Evolutionary conservation across 1,139 yeast species (phyloP), one percentile per base, ranked within the genome.

Genomic region (Pichia sp.): DNA sequence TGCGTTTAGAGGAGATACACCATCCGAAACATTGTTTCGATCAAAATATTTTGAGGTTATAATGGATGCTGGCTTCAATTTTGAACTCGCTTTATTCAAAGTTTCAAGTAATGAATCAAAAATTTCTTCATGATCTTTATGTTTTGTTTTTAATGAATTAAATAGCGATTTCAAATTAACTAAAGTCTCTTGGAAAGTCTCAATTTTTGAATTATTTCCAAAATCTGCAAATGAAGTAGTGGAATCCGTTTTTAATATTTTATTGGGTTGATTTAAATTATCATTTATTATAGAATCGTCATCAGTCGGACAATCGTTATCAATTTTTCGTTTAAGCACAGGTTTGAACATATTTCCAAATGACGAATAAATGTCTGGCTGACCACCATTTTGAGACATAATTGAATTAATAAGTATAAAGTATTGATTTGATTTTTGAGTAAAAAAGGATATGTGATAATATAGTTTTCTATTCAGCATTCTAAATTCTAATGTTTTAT

Each of bases 91-190:
- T 18, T 7, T 27, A 34, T 34, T 25, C 10, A 44, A 11, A 3
- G 34, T 27, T 8, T 36, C 34, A 5, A 43, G 30, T 36, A 46
- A 27, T n/a, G 42, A 31, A 18, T 9, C 28, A 30, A 42, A 46
- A 29, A 43, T 10, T 7, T 42, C 31, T 26, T 18, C 30, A n/a
- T 46, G 38, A 8, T 46, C 46, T 5, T n/a, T 26, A 27, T 36
- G 27, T 10, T 5, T 26, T 26, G 38, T 46, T 10, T 42, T 34
- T 2, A 46, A 33, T 10, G 7, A 10, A 18, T 25, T 18, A 34
- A 46, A 46, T 7, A 46, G 29, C 34, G 29, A 31, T 26, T 46
- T 40, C 9, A 46, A 10, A 25, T 46, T 46, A 5, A 3, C 3
- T 6, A 34, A 26, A 6, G 34, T 32, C 31, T 46, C 46, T 18